Conservation (phyloP, 306 rosid species). For the Sindora glabra region DNA sequence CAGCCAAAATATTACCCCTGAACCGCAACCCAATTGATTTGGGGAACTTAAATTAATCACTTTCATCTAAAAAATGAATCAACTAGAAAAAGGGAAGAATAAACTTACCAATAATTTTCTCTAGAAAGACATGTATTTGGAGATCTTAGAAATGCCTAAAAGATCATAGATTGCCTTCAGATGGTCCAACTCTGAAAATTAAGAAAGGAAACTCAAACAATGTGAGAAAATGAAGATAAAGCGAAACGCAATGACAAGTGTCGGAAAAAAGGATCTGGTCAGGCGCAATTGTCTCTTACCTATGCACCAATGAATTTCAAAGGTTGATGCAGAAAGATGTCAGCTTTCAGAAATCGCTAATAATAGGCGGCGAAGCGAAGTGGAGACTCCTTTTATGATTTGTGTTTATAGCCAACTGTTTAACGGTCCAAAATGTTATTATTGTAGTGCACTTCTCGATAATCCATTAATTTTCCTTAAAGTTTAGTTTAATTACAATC, state of each 20-base stretch:
- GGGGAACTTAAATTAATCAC: background rate
- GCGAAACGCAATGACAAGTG: background rate
- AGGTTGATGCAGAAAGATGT: background rate
- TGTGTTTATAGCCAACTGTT: background rate
- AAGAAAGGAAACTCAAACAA: background rate
- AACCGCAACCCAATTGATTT: background rate
- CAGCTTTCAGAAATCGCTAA: background rate
- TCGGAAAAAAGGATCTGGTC: background rate
- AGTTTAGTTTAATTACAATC: too few relatives aligned
- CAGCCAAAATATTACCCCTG: background rate
- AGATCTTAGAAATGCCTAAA: background rate
- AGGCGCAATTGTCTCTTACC: background rate
- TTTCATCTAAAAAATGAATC: background rate
- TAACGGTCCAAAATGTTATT: too few relatives aligned
- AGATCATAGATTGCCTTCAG: background rate
- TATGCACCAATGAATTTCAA: background rate
- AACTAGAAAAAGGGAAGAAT: background rate
- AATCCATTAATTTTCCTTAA: too few relatives aligned
- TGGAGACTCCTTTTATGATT: background rate
- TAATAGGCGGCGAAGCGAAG: background rate
- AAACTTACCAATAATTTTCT: too few relatives aligned
- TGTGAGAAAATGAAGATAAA: background rate
- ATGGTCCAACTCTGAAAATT: background rate
- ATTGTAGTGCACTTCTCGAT: too few relatives aligned
- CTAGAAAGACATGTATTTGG: slow-evolving; percentile 14